Evolutionary conservation across 805 yeast genomes (phyloP).

Genomic region (Lachancea meyersii): DNA sequence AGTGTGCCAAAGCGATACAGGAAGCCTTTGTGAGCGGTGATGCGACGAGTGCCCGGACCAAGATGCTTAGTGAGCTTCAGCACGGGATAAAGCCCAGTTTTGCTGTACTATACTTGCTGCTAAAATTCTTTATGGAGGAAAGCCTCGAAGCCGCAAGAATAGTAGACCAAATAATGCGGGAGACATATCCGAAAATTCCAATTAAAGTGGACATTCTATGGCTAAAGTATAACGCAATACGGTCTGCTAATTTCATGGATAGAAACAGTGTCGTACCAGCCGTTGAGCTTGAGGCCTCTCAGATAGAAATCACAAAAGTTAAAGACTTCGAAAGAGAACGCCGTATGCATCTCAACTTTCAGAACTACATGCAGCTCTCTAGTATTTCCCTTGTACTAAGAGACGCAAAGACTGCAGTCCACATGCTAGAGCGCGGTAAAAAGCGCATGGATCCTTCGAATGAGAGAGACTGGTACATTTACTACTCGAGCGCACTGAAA

Average conservation of each 20-base stretch:
- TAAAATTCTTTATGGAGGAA: slow-evolving; percentile 16
- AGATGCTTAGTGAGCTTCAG: slow-evolving; percentile 17
- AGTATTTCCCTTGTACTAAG: slow-evolving; percentile 14
- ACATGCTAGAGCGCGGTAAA: slow-evolving; percentile 8
- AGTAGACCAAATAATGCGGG: slow-evolving; percentile 16
- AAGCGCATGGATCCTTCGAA: slow-evolving; percentile 11
- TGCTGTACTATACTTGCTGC: slow-evolving; percentile 17
- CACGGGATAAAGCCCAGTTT: slow-evolving; percentile 21
- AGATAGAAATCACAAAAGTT: slow-evolving; percentile 7
- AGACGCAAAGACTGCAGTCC: slow-evolving; percentile 13
- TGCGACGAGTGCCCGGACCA: slow-evolving; percentile 13
- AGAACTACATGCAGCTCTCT: slow-evolving; percentile 22
- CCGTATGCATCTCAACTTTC: slow-evolving; percentile 14
- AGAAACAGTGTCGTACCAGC: not conserved
- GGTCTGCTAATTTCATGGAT: slow-evolving; percentile 3
- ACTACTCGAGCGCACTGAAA: slow-evolving; percentile 20
- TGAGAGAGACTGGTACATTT: slow-evolving; percentile 20
- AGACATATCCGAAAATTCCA: slow-evolving; percentile 16
- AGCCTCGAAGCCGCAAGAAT: slow-evolving; percentile 14
- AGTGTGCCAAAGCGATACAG: slow-evolving; percentile 1
- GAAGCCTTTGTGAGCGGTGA: slow-evolving; percentile 4
- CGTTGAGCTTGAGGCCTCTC: slow-evolving; percentile 3
- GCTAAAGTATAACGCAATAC: slow-evolving; percentile 16
- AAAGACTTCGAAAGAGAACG: slow-evolving; percentile 15
- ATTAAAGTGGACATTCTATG: slow-evolving; percentile 23